Base-by-base conservation (phyloP, 108 stramenopile species). In the Fistulifera pelliculosa region DNA sequence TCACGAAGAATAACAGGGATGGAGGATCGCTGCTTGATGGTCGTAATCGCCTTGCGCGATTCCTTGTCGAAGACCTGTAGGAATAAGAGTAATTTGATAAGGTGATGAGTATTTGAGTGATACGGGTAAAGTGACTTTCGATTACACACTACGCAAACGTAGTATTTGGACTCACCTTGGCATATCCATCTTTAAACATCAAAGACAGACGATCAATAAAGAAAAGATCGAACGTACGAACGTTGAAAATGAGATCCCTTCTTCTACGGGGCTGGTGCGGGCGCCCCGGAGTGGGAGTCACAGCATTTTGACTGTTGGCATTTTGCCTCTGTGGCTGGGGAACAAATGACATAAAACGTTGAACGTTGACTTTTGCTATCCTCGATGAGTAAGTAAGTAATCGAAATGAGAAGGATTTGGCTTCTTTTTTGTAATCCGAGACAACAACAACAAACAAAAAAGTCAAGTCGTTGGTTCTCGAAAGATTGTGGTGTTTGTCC, bases 1-100 rank as follows among this genome's bases (percentile, higher is more conserved):
- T 94, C 90, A 49, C 94, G 85, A 17, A 94, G 80, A 60, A 94
- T 89, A 49, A 90, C 21, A 48, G 94, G 94, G 60, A 94, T 91
- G 58, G 84, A 84, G 16, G 93, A 94, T 27, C 77, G 73, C 44
- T 77, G 80, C 58, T 83, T 84, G 43, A 71, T 68, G 44, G 67
- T 73, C 48, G 77, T 73, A 51, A 75, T 71, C 39, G 76, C 68
- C 56, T 70, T 77, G 40, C 69, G 74, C 28, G 83, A 62, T 61
- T 85, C 81, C 50, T 79, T 70, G 53, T 87, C 80, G 58, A 81
- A 91, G 16, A 75, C 74, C 90, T 90, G 15, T n/a, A 17, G 49
- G 4, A 44, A n/a, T n/a, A 63, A 16, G 14, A 19, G 24, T 19
- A 31, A 49, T 5, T 22, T 28, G n/a, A 25, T 28, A 8, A 16